phyloP scores from a whole-genome alignment of 1,284 basidiomycete genomes.

The Pseudozyma pruni region DNA sequence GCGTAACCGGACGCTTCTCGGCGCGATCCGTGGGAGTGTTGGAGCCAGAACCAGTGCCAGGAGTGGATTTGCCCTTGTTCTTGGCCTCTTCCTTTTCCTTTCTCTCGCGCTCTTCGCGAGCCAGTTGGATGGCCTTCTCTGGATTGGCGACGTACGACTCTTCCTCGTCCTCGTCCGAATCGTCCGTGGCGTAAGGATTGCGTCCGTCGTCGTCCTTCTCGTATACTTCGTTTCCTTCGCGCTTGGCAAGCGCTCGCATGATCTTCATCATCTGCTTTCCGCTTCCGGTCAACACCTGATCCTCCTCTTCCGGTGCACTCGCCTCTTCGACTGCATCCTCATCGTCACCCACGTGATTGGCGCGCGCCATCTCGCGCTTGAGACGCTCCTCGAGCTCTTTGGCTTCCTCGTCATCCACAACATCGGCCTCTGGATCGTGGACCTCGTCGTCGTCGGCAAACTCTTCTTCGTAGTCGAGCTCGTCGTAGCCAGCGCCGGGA shows the following conservation, averaged over 20 bases:
- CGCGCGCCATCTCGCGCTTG: slow-evolving; percentile 65
- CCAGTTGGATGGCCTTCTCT: slow-evolving; percentile 64
- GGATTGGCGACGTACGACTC: slow-evolving; percentile 65
- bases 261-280: slow-evolving; percentile 68
- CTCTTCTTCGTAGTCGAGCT: slow-evolving; percentile 65
- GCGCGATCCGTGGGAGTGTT: slow-evolving; percentile 36
- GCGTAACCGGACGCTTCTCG: slow-evolving; percentile 38
- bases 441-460: slow-evolving; percentile 66
- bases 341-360: slow-evolving; percentile 57
- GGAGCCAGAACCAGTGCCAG: slow-evolving; percentile 33
- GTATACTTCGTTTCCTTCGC: slow-evolving; percentile 64
- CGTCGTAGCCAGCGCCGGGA: slow-evolving; percentile 53
- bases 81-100: slow-evolving; percentile 48
- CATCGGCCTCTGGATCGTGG: slow-evolving; percentile 44
- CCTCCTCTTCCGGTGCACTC: slow-evolving; percentile 48
- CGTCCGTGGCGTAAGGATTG: slow-evolving; percentile 63
- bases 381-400: slow-evolving; percentile 65
- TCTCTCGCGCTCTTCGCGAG: slow-evolving; percentile 61
- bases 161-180: slow-evolving; percentile 62
- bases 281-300: slow-evolving; percentile 62
- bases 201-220: slow-evolving; percentile 65
- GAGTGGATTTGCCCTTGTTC: slow-evolving; percentile 33
- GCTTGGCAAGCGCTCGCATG: slow-evolving; percentile 63
- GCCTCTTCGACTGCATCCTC: slow-evolving; percentile 49
- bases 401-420: slow-evolving; percentile 61